Evolutionary conservation across 2,329 filamentous ascomycete species (phyloP).

Genomic region (Parafenestella ontariensis): DNA sequence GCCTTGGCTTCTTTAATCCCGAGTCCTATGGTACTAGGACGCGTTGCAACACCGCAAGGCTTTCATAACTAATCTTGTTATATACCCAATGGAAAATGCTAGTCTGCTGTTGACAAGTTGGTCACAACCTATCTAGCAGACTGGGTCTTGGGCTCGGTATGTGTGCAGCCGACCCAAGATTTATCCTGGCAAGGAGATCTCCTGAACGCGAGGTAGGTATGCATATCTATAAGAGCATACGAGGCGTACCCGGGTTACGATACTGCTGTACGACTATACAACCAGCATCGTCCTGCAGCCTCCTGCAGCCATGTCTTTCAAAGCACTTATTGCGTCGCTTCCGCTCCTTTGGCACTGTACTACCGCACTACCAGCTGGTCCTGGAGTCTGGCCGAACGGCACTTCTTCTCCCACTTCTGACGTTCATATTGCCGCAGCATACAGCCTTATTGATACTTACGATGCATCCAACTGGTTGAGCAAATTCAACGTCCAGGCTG

Average conservation of each 20-base stretch:
- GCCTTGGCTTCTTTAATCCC: conserved; percentile 12
- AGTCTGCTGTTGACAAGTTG: neutral
- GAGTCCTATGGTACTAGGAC: conserved; percentile 10
- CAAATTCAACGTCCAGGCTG: conserved; percentile 45
- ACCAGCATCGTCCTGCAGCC: neutral
- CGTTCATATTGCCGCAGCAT: conserved; percentile 24
- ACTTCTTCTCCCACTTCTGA: conserved; percentile 22
- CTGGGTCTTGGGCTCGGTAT: neutral
- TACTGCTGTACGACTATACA: conserved; percentile 12
- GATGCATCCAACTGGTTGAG: conserved; percentile 48
- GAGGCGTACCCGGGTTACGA: neutral
- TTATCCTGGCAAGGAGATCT: conserved; percentile 1
- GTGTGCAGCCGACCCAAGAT: conserved; percentile 13
- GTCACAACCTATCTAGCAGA: conserved; percentile 19
- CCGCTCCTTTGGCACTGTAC: conserved; percentile 29
- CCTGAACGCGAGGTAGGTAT: conserved; percentile 2
- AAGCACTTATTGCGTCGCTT: conserved; percentile 17
- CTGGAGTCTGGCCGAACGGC: conserved; percentile 31
- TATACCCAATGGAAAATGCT: conserved; percentile 21
- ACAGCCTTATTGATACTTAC: conserved; percentile 45
- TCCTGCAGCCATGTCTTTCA: conserved; percentile 23
- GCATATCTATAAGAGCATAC: conserved; percentile 19
- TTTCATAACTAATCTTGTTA: conserved; percentile 19
- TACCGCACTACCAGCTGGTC: conserved; percentile 29
- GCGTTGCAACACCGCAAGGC: conserved; percentile 29